phyloP scores from a whole-genome alignment of 2,329 filamentous ascomycete genomes.

The Whalleya microplaca region DNA sequence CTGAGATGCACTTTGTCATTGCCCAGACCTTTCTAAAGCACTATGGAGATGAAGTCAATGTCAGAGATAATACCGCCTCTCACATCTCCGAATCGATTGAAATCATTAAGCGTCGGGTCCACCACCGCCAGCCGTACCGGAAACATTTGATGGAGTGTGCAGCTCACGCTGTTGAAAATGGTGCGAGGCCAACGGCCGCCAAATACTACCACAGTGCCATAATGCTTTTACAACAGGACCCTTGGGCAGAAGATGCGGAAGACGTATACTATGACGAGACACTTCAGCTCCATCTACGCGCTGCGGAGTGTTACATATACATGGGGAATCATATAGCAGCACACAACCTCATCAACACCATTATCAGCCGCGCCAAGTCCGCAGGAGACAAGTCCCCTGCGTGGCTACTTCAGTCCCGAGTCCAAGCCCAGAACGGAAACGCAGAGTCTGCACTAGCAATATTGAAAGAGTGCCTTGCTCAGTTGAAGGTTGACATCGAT shows the following conservation, averaged over 20 bases:
- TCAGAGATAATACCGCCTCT: conserved; percentile 73
- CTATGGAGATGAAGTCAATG: conserved; percentile 61
- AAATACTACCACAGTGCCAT: conserved; percentile 82
- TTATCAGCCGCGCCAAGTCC: conserved; percentile 72
- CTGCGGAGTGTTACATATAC: conserved; percentile 82
- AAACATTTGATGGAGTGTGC: conserved; percentile 80
- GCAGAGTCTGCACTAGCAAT: conserved; percentile 68
- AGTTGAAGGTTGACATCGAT: conserved; percentile 69
- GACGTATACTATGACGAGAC: conserved; percentile 90
- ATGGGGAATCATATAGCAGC: conserved; percentile 73
- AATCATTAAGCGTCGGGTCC: conserved; percentile 71
- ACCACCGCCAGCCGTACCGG: conserved; percentile 67
- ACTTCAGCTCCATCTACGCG: conserved; percentile 74
- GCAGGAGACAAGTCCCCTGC: conserved; percentile 81
- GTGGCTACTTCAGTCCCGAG: conserved; percentile 80
- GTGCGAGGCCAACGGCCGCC: conserved; percentile 78
- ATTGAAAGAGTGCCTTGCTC: conserved; percentile 71
- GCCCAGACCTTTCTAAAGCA: conserved; percentile 80
- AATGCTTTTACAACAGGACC: conserved; percentile 74
- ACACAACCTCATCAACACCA: conserved; percentile 66
- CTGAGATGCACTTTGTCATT: conserved; percentile 90
- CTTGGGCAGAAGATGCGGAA: conserved; percentile 70
- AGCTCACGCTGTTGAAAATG: conserved; percentile 76
- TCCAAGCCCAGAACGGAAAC: conserved; percentile 76
- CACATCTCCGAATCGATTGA: conserved; percentile 80